phyloP scores from a whole-genome alignment of 208 protist genomes.

The Acanthamoeba lenticulata region DNA sequence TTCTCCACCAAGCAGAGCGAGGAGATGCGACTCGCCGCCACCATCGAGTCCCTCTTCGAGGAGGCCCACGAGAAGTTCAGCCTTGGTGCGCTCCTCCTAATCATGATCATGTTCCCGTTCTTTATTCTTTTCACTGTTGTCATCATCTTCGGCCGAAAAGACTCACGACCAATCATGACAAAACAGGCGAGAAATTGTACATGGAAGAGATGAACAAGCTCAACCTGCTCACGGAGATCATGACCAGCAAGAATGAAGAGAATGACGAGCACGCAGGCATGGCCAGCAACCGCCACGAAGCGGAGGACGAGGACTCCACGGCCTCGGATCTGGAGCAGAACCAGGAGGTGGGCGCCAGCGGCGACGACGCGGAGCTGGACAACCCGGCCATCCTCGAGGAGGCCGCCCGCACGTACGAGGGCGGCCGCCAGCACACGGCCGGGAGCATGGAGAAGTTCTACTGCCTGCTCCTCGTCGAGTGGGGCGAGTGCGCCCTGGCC shows the following conservation, averaged over 20 bases:
- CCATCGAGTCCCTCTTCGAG: neutral
- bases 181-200: neutral
- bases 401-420: neutral
- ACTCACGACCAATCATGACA: too few species aligned
- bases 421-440: neutral
- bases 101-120: neutral
- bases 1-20: neutral
- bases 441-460: slow-evolving; percentile 13
- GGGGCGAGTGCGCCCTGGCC: neutral
- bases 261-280: neutral
- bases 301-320: neutral
- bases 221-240: neutral
- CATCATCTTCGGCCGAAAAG: too few species aligned
- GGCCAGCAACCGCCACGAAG: neutral
- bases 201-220: neutral
- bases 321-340: neutral
- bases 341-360: neutral
- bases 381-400: neutral
- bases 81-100: too few species aligned
- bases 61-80: neutral
- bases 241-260: neutral
- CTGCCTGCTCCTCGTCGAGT: slow-evolving; percentile 9
- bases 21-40: neutral
- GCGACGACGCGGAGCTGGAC: neutral
- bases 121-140: neutral